Evolutionary conservation across 805 yeast genomes (phyloP).

Genomic region (Clavispora asparagi): DNA sequence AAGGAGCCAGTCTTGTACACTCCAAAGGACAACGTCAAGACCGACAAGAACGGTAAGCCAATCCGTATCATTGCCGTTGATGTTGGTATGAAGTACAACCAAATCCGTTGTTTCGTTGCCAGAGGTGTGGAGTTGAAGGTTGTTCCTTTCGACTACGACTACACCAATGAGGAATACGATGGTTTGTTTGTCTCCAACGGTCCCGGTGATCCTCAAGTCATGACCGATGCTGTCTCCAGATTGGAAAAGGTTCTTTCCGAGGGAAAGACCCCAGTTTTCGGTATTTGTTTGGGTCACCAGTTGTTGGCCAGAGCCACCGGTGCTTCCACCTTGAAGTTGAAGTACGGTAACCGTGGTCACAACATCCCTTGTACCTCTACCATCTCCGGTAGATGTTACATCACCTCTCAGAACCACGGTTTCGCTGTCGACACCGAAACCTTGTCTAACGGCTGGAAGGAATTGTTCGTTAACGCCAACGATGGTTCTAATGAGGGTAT

Average conservation of each 20-base stretch:
- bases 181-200: conserved; percentile 97
- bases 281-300: conserved; percentile 98
- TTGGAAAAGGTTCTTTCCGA: conserved; percentile 53
- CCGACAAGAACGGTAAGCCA: conserved; percentile 65
- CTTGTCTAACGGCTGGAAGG: conserved; percentile 79
- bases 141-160: conserved; percentile 93
- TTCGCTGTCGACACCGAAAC: conserved; percentile 87
- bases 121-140: conserved; percentile 95
- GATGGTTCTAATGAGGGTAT: conserved; percentile 99
- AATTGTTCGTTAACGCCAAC: conserved; percentile 90
- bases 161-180: conserved; percentile 75
- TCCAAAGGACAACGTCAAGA: conserved; percentile 55
- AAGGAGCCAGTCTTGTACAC: conserved; percentile 70
- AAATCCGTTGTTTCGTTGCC: conserved; percentile 91
- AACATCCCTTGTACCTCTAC: conserved; percentile 92
- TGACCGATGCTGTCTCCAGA: conserved; percentile 61
- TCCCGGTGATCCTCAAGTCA: conserved; percentile 97
- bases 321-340: conserved; percentile 85
- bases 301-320: conserved; percentile 92
- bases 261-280: conserved; percentile 84
- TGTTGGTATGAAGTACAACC: conserved; percentile 98
- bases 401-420: conserved; percentile 98
- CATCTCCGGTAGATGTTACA: conserved; percentile 92
- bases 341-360: conserved; percentile 99
- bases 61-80: conserved; percentile 86